Evolutionary conservation across 2,329 filamentous ascomycete genomes (phyloP).

Genomic region (Microcera coccophila): DNA sequence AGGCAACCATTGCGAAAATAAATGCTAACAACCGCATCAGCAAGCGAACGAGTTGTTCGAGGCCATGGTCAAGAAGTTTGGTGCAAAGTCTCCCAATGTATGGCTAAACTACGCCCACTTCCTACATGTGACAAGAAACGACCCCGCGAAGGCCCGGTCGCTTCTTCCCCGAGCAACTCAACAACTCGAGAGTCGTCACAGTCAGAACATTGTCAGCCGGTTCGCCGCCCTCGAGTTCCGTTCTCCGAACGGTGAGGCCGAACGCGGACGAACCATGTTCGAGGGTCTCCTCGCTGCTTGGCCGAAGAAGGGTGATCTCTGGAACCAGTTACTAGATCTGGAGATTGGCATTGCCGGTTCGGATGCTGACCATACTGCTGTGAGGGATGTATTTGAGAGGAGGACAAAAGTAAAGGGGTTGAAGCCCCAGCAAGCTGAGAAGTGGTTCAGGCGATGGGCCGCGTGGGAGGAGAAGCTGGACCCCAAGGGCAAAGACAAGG

Average conservation of each 20-base stretch:
- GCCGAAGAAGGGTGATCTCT: constrained; percentile 86
- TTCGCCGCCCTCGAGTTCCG: constrained; percentile 92
- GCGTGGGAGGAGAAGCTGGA: constrained; percentile 79
- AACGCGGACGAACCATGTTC: constrained; percentile 91
- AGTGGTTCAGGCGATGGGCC: constrained; percentile 89
- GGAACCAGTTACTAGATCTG: constrained; percentile 87
- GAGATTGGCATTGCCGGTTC: constrained; percentile 61
- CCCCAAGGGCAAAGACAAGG: constrained; percentile 62
- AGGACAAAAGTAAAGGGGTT: constrained; percentile 65
- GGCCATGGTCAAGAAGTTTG: constrained; percentile 81
- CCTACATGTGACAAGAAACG: constrained; percentile 68
- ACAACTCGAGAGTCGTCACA: constrained; percentile 66
- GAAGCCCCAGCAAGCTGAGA: constrained; percentile 78
- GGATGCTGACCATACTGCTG: constrained; percentile 50
- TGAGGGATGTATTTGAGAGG: constrained; percentile 78
- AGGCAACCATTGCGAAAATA: neutral
- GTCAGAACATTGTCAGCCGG: constrained; percentile 69
- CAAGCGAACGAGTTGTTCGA: constrained; percentile 89
- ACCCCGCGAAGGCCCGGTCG: constrained; percentile 69
- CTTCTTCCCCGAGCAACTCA: constrained; percentile 82
- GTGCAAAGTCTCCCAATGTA: constrained; percentile 71
- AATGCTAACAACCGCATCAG: constrained; percentile 45
- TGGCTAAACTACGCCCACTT: constrained; percentile 97
- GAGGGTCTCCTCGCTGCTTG: constrained; percentile 80
- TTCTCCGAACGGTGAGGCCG: constrained; percentile 74